Evolutionary conservation across 73 alveolate species (phyloP).

Genomic region (Tetrahymena borealis): DNA sequence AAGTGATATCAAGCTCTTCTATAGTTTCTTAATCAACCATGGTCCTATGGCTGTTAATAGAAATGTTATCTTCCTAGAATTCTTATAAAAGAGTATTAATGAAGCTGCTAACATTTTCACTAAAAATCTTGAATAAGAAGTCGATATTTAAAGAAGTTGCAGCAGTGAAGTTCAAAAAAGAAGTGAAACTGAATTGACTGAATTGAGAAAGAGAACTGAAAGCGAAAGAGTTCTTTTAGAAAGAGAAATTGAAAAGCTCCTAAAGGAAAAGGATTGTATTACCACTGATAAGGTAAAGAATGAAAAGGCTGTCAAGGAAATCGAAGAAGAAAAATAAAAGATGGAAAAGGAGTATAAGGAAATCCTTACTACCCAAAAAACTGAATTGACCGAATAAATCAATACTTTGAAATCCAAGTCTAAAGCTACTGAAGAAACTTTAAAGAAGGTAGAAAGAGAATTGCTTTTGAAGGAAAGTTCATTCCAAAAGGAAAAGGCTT

Average conservation of each 20-base stretch:
- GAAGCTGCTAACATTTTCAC: constrained; percentile 74
- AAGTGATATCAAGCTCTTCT: constrained; percentile 62
- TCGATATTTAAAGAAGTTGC: constrained; percentile 50
- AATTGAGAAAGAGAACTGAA: constrained; percentile 66
- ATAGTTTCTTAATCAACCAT: constrained; percentile 62
- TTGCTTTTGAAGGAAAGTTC: constrained; percentile 49
- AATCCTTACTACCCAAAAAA: constrained; percentile 50
- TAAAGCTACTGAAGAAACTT: constrained; percentile 51
- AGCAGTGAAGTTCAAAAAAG: constrained; percentile 46
- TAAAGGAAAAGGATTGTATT: constrained; percentile 38
- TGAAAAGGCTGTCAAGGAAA: constrained; percentile 71
- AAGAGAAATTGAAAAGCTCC: constrained; percentile 51
- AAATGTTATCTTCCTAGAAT: constrained; percentile 62
- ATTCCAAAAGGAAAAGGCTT: constrained; percentile 79
- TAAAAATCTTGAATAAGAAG: constrained; percentile 43
- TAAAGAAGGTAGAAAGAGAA: constrained; percentile 67
- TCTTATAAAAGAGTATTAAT: constrained; percentile 44
- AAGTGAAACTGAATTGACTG: constrained; percentile 38
- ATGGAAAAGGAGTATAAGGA: constrained; percentile 67
- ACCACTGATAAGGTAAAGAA: constrained; percentile 47
- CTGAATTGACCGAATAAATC: constrained; percentile 41
- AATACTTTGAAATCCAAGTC: constrained; percentile 58
- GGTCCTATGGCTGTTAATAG: constrained; percentile 76
- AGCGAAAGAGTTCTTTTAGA: constrained; percentile 22
- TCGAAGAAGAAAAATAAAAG: constrained; percentile 55